Evolutionary conservation across 2,329 filamentous ascomycete species (phyloP), one percentile per base, ranked within the genome.

Genomic region (Tolypocladium ophioglossoides): DNA sequence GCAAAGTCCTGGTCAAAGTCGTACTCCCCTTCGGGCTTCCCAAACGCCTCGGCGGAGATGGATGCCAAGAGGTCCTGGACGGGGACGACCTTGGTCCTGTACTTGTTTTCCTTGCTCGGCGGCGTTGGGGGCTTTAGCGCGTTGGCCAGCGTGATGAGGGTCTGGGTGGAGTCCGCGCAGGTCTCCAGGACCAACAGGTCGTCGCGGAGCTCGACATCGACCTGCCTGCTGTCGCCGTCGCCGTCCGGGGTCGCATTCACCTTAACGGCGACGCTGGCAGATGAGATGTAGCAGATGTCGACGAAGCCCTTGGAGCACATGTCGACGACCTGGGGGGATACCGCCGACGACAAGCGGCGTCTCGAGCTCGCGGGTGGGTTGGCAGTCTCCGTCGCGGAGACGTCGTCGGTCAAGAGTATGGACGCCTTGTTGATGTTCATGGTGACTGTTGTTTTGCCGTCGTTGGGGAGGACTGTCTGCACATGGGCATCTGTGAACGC

Each of bases 81-180:
- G 0, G 91, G 91, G 56, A 96, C 84, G 4, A 95, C 80, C 57
- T 92, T 83, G 0, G 91, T 96, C 38, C 89, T 82, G 68, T 95
- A 99, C 65, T 94, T 94, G 59, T 85, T 82, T 61, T 87, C 85
- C 57, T 86, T 89, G 63, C 82, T 92, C 1, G 91, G 90, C 0
- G 91, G 86, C 9, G 83, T 85, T 1, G 94, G 92, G 5, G 92
- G 94, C 39, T 85, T 84, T 5, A 99, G 76, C 0, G 87, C 91
- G 63, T 87, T 89, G 18, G 91, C 72, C 44, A 95, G 79, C 2
- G 81, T 78, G 52, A 96, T 86, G 16, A 99, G 77, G 0, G 94
- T 99, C 67, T 96, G 91, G 0, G 91, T 97, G 2, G 94, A 99
- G 70, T 99, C 94, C 34, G 94, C 94, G 64, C 95, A 99, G 1